Base-by-base conservation (phyloP, 805 yeast species). In the Candida pseudoglaebosa region DNA sequence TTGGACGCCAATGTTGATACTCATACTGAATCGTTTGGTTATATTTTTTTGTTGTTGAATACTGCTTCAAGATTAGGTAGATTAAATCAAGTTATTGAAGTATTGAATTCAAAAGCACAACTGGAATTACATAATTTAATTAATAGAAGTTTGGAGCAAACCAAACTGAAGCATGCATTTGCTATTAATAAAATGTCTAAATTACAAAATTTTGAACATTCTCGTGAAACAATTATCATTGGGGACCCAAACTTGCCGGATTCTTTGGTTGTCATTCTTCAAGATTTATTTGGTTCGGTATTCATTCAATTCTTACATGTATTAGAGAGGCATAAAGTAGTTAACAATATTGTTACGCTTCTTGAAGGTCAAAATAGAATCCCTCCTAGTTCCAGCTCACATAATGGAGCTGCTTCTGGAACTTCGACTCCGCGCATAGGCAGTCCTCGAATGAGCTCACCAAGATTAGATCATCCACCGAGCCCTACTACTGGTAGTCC, bases 201-300 rank as follows among this genome's bases (percentile, higher is more conserved):
- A 40, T 43, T 62, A 24, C 56, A 54, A 24, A 53, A 56, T n/a
- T 50, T 58, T 37, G 70, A 66, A 7, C 49, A 47, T 13, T 36
- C 40, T 7, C 39, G 41, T 6, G 40, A 48, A 2, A 39, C 50
- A 13, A 64, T 57, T 20, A 40, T 48, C 10, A 44, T 59, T 20
- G 57, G 59, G 4, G 59, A 50, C n/a, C 50, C 42, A 26, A 48
- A 47, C 22, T 57, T 67, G 38, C 70, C 72, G 42, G 82, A 79
- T 42, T 65, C 71, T 8, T 58, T 77, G 9, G 73, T 80, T 0
- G 57, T 73, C 0, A 71, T 86, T 1, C 61, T 89, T 22, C 78
- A 81, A 46, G 88, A 86, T 44, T 70, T 88, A 29, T 83, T 84
- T 45, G 78, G 84, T 57, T 70, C 78, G 6, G 68, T 87, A n/a